Evolutionary conservation across 2,329 filamentous ascomycete genomes (phyloP).

Genomic region (Paracoccidioides brasiliensis): DNA sequence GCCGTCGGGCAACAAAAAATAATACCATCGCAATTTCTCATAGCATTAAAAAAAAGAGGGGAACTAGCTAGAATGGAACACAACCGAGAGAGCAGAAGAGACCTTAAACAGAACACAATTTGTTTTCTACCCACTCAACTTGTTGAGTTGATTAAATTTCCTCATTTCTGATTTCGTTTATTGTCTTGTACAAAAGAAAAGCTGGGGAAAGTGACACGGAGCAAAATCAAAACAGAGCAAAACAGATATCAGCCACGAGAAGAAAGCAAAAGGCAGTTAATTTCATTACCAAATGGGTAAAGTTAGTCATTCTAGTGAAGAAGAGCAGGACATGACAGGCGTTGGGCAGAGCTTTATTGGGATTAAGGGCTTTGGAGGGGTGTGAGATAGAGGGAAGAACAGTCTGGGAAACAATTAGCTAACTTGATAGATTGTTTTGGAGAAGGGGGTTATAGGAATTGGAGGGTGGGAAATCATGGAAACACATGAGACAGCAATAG

Average conservation of each 20-base stretch:
- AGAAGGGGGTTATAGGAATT: not conserved
- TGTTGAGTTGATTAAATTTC: not conserved
- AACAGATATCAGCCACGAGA: not conserved
- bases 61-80: not conserved
- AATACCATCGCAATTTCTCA: not conserved
- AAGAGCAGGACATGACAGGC: not conserved
- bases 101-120: not conserved
- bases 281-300: not conserved
- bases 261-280: not conserved
- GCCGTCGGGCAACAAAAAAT: not conserved
- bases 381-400: not conserved
- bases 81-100: not conserved
- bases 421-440: not conserved
- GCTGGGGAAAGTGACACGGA: not conserved
- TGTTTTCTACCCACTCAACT: not conserved
- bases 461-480: not conserved
- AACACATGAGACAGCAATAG: not conserved
- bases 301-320: not conserved
- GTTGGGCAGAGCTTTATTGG: not conserved
- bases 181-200: not conserved
- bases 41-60: not conserved
- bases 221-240: not conserved
- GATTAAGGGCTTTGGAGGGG: no score
- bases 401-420: not conserved
- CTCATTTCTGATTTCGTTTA: not conserved